Base-by-base conservation (phyloP, 768 basidiomycete species). In the Mycena haematopus region DNA sequence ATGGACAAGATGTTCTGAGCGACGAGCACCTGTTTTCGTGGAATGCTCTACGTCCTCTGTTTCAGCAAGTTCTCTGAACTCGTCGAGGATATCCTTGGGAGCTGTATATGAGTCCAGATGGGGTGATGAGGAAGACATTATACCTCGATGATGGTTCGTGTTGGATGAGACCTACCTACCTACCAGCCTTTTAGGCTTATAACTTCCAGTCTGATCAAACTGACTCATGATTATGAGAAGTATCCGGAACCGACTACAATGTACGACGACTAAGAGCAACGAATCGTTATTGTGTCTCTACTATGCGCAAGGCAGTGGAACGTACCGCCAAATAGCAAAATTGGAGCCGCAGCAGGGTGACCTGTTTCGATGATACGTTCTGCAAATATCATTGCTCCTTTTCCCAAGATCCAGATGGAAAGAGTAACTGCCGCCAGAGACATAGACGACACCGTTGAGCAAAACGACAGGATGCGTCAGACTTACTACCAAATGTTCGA, bases 51-150 rank as follows among this genome's bases (percentile, higher is more conserved):
- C 75, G 75, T 95, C 84, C 72, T 98, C 96, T 71, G 95, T 93
- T 71, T 98, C 96, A 21, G 92, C 94, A 73, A 95, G 85, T 59
- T 94, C 89, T 42, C 88, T 90, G 65, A 99, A 97, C 77, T 98
- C 96, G 74, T 93, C 86, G 38, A 98, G 84, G 54, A 99, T 82
- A 62, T 99, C 95, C 79, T 93, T 95, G 19, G 95, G 93, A 52
- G 84, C 96, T 65, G 95, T 94, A 76, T 89, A 96, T 60, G 92
- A 92, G 84, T 95, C 93, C 65, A 95, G 82, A 60, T 93, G 84
- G 74, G 85, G 85, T 62, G 86, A 83, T 64, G 84, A 78, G 70
- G 84, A 73, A 76, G 85, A 84, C 81, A 83, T 85, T 78, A 79
- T 81, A 78, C 77, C 76, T 79, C 68, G 65, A 66, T 62, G 50